Conservation (phyloP, 352 stramenopile genomes). For the Pythium guiyangense region DNA sequence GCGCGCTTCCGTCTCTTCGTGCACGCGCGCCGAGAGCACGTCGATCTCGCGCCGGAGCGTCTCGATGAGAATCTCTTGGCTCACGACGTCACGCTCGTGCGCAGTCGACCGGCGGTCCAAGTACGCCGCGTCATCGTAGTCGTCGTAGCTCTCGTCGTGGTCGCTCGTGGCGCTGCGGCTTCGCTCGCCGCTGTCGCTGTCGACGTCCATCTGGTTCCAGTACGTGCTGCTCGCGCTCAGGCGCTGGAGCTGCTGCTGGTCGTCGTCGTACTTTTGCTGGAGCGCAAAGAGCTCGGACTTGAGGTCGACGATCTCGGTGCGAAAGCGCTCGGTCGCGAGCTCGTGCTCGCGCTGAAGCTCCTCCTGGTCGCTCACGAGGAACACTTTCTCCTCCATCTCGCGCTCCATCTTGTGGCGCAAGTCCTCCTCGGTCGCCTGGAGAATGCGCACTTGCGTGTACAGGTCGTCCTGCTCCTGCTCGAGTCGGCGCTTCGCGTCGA, state of each 20-base stretch:
- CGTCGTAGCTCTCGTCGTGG: constrained; percentile 13
- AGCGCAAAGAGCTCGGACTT: constrained; percentile 79
- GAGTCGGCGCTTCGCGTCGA: constrained; percentile 40
- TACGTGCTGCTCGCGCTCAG: constrained; percentile 10
- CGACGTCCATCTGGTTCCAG: constrained; percentile 10
- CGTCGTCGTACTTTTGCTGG: constrained; percentile 52
- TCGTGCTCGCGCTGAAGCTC: constrained; percentile 80
- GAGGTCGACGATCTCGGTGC: constrained; percentile 82
- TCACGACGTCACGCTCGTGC: constrained; percentile 55
- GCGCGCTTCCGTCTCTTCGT: constrained; percentile 65
- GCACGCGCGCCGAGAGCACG: constrained; percentile 43
- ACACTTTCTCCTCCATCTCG: constrained; percentile 86
- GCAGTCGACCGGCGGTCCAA: constrained; percentile 40
- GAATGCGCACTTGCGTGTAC: constrained; percentile 74
- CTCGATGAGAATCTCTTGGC: constrained; percentile 63
- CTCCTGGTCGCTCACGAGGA: constrained; percentile 76
- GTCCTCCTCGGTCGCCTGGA: constrained; percentile 75
- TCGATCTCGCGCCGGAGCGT: constrained; percentile 65
- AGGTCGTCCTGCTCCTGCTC: constrained; percentile 80
- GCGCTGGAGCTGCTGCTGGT: neutral
- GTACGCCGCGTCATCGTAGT: constrained; percentile 21
- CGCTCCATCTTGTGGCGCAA: constrained; percentile 80
- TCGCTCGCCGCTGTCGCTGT: constrained; percentile 14
- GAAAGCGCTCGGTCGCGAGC: constrained; percentile 68
- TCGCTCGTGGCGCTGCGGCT: neutral